Conservation (phyloP, 805 yeast genomes). For the Sungouiozyma intestinalis region DNA sequence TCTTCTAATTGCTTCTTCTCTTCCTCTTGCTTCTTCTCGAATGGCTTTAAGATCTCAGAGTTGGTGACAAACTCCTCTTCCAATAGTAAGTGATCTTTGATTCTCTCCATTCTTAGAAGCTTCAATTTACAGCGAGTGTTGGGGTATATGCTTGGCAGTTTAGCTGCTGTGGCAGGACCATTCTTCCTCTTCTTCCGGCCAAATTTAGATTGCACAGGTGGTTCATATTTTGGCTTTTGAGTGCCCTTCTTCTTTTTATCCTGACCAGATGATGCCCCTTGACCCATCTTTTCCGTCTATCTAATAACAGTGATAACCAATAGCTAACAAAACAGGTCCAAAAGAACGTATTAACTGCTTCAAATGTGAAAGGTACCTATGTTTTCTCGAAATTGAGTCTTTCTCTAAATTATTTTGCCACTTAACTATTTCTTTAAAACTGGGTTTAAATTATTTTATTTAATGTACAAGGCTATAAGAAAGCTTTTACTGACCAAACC, state of each 20-base stretch:
- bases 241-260: constrained; percentile 45
- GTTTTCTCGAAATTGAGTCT: neutral
- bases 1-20: constrained; percentile 93
- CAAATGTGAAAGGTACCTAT: neutral
- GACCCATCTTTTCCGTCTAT: constrained; percentile 29
- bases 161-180: constrained; percentile 75
- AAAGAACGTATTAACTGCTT: neutral
- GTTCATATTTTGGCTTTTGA: constrained; percentile 94
- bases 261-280: constrained; percentile 29
- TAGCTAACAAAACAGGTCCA: neutral
- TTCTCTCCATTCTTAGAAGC: constrained; percentile 84
- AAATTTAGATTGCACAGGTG: constrained; percentile 91
- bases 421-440: neutral
- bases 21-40: constrained; percentile 93
- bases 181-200: constrained; percentile 86
- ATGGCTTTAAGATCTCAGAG: constrained; percentile 89
- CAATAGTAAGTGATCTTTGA: constrained; percentile 86
- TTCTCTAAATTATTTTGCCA: neutral
- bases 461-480: neutral
- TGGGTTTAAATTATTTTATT: neutral
- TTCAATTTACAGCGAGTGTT: constrained; percentile 89
- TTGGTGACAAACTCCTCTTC: constrained; percentile 95
- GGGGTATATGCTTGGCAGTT: constrained; percentile 81
- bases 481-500: no score
- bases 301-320: no score